Evolutionary conservation across 352 stramenopile species (phyloP).

Genomic region (Globisporangium rhizosaccharum): DNA sequence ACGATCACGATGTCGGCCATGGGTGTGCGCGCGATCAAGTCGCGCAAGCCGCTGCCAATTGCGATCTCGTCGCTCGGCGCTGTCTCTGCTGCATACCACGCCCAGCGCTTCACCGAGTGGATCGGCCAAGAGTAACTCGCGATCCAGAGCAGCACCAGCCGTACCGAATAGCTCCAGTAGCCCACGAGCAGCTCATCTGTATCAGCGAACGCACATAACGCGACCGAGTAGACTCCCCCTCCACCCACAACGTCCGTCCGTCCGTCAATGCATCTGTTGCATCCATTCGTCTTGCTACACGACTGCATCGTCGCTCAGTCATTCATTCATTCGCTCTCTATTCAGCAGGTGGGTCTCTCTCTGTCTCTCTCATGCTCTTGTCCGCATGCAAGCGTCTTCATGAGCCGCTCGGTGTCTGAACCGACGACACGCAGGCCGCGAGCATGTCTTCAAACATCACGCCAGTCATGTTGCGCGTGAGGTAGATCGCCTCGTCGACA

Average conservation of each 20-base stretch:
- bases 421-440: constrained; percentile 73
- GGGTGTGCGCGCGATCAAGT: constrained; percentile 73
- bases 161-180: background rate
- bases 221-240: too few relatives aligned
- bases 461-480: constrained; percentile 82
- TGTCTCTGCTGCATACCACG: constrained; percentile 78
- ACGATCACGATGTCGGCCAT: constrained; percentile 85
- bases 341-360: background rate
- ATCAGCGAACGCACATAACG: too few relatives aligned
- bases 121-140: constrained; percentile 64
- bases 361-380: background rate
- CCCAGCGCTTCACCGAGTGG: constrained; percentile 78
- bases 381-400: background rate
- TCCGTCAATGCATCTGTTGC: background rate
- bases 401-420: constrained; percentile 30
- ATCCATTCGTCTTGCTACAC: background rate
- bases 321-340: background rate
- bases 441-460: constrained; percentile 89
- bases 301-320: too few relatives aligned
- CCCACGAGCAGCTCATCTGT: too few relatives aligned
- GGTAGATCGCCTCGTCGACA: constrained; percentile 71
- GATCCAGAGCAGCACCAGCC: background rate
- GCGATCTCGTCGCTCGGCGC: constrained; percentile 69
- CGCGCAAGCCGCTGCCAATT: constrained; percentile 67
- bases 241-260: too few relatives aligned